Conservation (phyloP, 1,284 basidiomycete species). For the Lignosus rhinocerotis region DNA sequence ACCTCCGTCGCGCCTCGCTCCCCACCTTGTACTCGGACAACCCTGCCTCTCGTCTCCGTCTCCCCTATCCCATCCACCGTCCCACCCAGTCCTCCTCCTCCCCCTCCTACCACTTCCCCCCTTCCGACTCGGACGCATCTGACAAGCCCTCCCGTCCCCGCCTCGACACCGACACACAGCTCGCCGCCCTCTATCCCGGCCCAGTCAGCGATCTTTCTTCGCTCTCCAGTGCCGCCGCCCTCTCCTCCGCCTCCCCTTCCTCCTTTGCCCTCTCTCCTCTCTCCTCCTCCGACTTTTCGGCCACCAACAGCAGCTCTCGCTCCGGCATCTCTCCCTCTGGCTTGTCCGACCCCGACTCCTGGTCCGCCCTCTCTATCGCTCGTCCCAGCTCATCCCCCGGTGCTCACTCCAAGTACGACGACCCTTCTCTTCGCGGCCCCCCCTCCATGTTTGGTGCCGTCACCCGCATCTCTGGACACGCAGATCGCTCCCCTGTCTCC, state of each 20-base stretch:
- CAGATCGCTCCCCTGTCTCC: constrained; percentile 48
- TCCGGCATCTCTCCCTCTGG: constrained; percentile 38
- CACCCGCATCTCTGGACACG: constrained; percentile 68
- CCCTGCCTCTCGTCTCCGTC: constrained; percentile 36
- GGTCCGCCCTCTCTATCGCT: constrained; percentile 40
- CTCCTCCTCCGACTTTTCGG: constrained; percentile 29
- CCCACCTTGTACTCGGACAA: constrained; percentile 58
- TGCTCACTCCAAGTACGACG: constrained; percentile 64
- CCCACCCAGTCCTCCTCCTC: constrained; percentile 48
- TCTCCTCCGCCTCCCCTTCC: constrained; percentile 34
- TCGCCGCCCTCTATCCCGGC: constrained; percentile 39
- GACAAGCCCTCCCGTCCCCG: constrained; percentile 42
- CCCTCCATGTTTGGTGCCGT: constrained; percentile 63
- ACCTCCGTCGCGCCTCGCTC: constrained; percentile 62
- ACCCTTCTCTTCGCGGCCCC: constrained; percentile 58
- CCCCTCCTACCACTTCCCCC: constrained; percentile 64
- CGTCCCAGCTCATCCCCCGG: constrained; percentile 50
- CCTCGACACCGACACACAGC: constrained; percentile 52
- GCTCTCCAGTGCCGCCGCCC: constrained; percentile 35
- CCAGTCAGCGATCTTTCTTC: constrained; percentile 44
- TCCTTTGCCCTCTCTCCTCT: constrained; percentile 42
- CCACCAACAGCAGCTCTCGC: constrained; percentile 21
- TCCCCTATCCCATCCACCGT: constrained; percentile 44
- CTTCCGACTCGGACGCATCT: constrained; percentile 35
- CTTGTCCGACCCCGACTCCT: constrained; percentile 41